These are phyloP conservation scores for Pseudonitzschia multistriata DNA, from an alignment of 108 stramenopile genomes.

Conservation along the genomic window DNA sequence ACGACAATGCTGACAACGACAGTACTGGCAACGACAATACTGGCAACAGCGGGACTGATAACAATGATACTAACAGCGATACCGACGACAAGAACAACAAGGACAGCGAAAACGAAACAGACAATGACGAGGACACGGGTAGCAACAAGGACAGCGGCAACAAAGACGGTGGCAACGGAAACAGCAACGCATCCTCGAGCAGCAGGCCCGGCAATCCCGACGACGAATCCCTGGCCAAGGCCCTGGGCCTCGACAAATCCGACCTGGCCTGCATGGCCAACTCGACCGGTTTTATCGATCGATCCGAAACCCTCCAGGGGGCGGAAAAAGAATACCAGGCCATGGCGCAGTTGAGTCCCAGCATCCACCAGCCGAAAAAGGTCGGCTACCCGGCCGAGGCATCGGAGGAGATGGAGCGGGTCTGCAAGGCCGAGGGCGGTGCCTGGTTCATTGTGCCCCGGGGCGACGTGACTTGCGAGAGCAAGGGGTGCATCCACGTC, in stretches of 20 bases:
- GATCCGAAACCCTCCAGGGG: background rate
- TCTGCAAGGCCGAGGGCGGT: conserved; percentile 2
- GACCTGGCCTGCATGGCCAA: conserved; percentile 4
- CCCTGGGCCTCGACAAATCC: background rate
- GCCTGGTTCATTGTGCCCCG: background rate
- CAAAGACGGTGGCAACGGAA: too few relatives aligned
- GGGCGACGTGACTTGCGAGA: conserved; percentile 4
- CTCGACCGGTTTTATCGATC: conserved; percentile 3
- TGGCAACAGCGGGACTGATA: too few relatives aligned
- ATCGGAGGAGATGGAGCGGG: background rate
- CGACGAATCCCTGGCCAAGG: background rate
- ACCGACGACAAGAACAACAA: background rate
- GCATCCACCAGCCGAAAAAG: conserved; percentile 5
- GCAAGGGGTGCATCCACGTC: conserved; percentile 5
- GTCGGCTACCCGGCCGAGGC: background rate
- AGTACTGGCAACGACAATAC: background rate
- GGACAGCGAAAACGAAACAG: background rate
- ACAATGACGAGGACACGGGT: background rate
- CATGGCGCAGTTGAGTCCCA: background rate
- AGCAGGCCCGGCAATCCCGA: background rate
- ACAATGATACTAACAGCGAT: background rate
- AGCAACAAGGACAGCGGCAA: too few relatives aligned
- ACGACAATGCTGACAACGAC: background rate
- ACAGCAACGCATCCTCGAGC: too few relatives aligned
- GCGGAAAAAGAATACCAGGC: background rate